Evolutionary conservation across 225 moss, liverwort and hornwort genomes (phyloP).

Genomic region (Bryum argenteum): DNA sequence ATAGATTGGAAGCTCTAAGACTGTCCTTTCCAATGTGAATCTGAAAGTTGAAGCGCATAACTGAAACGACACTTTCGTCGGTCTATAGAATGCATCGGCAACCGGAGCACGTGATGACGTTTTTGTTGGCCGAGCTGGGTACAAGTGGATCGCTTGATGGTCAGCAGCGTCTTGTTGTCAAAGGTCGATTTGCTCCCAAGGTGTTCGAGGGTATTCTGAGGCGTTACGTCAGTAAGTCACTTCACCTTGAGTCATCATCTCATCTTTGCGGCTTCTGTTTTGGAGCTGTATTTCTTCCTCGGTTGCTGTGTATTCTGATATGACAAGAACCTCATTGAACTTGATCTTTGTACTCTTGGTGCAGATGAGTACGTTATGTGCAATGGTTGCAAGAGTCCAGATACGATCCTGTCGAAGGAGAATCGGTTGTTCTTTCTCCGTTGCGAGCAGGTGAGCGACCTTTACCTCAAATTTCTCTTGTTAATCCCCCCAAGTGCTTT

Average conservation of each 20-base stretch:
- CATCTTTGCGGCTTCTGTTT: not conserved
- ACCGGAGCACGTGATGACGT: constrained; percentile 94
- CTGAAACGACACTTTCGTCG: not conserved
- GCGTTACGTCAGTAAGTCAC: constrained; percentile 84
- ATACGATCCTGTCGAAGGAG: constrained; percentile 87
- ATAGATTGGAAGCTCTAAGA: not conserved
- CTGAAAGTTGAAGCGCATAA: not conserved
- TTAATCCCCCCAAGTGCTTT: too few relatives aligned
- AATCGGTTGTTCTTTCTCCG: constrained; percentile 95
- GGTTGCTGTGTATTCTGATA: not conserved
- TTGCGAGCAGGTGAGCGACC: constrained; percentile 91
- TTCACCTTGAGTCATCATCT: not conserved
- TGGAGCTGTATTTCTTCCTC: not conserved
- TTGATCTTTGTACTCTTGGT: not conserved
- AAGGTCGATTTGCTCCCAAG: constrained; percentile 89
- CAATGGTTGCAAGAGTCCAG: constrained; percentile 97
- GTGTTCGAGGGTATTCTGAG: constrained; percentile 92
- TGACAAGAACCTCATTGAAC: not conserved
- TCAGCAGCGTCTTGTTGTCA: constrained; percentile 87
- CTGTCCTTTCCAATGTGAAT: not conserved
- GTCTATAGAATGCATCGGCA: constrained; percentile 80
- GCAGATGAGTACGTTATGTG: constrained; percentile 99
- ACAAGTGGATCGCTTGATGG: constrained; percentile 93
- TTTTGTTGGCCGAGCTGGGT: constrained; percentile 81
- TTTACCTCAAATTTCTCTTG: too few relatives aligned